Evolutionary conservation across 768 basidiomycete genomes (phyloP).

Genomic region (Amanita polypyramis): DNA sequence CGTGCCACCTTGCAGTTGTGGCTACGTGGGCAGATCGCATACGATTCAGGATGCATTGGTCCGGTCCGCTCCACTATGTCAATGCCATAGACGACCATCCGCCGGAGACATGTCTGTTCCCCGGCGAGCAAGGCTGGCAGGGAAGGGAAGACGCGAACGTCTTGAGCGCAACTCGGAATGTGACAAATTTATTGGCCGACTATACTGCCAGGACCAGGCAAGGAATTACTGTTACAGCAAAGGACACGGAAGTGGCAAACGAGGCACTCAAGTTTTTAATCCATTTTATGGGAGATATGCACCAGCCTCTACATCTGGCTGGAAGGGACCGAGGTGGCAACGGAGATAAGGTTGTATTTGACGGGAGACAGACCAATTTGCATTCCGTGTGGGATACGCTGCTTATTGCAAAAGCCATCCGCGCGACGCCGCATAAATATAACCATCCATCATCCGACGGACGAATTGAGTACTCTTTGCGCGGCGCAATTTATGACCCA

Average conservation of each 20-base stretch:
- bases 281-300: constrained; percentile 91
- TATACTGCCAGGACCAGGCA: constrained; percentile 28
- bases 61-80: constrained; percentile 66
- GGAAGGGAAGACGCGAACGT: constrained; percentile 50
- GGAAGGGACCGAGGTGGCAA: constrained; percentile 88
- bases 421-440: constrained; percentile 68
- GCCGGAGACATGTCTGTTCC: constrained; percentile 63
- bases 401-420: constrained; percentile 75
- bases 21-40: constrained; percentile 84
- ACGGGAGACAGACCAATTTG: constrained; percentile 62
- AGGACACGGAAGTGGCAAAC: constrained; percentile 32
- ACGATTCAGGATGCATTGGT: constrained; percentile 58
- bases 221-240: constrained; percentile 13
- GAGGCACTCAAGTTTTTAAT: constrained; percentile 88
- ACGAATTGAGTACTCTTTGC: constrained; percentile 55
- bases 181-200: constrained; percentile 40
- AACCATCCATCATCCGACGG: constrained; percentile 57
- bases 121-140: constrained; percentile 66
- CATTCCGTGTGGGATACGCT: constrained; percentile 84
- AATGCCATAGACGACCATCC: constrained; percentile 73
- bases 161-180: constrained; percentile 69
- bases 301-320: constrained; percentile 87
- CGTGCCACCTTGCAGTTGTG: constrained; percentile 75
- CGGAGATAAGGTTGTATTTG: constrained; percentile 62
- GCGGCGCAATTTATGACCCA: constrained; percentile 78